Conservation (phyloP, 106 monocot species). For the Vanilla planifolia region DNA sequence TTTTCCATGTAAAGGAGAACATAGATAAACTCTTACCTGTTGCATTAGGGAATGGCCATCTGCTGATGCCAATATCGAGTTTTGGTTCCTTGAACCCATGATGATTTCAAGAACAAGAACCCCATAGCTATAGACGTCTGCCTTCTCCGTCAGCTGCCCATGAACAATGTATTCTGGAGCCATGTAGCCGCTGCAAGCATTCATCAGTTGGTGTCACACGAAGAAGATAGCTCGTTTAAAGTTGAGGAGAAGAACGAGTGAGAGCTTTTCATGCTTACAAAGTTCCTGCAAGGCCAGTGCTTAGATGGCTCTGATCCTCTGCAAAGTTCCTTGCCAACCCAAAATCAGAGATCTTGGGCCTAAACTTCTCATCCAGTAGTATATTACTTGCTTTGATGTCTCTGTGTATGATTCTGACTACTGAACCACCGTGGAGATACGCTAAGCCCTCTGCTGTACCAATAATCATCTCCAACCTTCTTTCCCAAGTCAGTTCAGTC, state of each 20-base stretch:
- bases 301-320: conserved; percentile 62
- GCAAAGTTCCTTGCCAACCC: conserved; percentile 50
- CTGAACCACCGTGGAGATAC: conserved; percentile 44
- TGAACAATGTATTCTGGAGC: conserved; percentile 68
- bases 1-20: too few relatives aligned
- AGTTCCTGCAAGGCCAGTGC: conserved; percentile 68
- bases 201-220: too few relatives aligned
- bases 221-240: too few relatives aligned
- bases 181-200: conserved; percentile 54
- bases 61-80: conserved; percentile 23
- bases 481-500: conserved; percentile 42
- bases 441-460: conserved; percentile 58
- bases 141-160: conserved; percentile 64
- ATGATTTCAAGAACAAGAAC: conserved; percentile 50
- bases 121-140: conserved; percentile 56
- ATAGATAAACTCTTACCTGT: too few relatives aligned
- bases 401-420: conserved; percentile 57
- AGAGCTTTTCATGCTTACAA: conserved; percentile 28
- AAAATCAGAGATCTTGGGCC: conserved; percentile 60
- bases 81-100: conserved; percentile 40
- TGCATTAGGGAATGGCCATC: conserved; percentile 31
- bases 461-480: conserved; percentile 40
- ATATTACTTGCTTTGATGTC: conserved; percentile 77
- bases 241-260: background rate
- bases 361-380: conserved; percentile 45